These are phyloP conservation scores for Sistotremastrum niveocremeum DNA, from an alignment of 768 basidiomycete species.

Conservation along the genomic window DNA sequence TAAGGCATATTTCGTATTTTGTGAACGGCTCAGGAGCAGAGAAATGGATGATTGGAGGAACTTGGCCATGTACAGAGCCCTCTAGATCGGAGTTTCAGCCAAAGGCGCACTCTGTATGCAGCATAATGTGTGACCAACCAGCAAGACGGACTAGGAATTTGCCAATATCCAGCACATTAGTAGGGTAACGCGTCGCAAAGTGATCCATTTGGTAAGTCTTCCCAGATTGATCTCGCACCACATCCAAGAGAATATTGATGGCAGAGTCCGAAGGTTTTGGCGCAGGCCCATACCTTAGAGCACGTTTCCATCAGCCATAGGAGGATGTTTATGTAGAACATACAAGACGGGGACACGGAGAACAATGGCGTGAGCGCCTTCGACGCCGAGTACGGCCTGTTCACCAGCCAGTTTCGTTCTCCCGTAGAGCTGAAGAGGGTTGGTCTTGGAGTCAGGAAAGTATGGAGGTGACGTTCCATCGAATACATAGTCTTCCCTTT, in stretches of 20 bases:
- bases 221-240: conserved; percentile 76
- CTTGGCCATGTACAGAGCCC: conserved; percentile 9
- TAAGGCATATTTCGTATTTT: conserved; percentile 85
- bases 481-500: conserved; percentile 64
- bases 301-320: background rate
- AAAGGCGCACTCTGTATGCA: background rate
- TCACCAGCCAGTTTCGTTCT: conserved; percentile 82
- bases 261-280: conserved; percentile 79
- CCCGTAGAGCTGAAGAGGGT: conserved; percentile 85
- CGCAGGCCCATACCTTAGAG: conserved; percentile 69
- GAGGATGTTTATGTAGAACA: conserved; percentile 15
- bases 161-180: conserved; percentile 80
- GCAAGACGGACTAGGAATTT: conserved; percentile 67
- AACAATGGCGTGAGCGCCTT: conserved; percentile 48
- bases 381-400: conserved; percentile 48
- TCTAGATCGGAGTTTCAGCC: background rate
- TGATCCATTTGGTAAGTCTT: conserved; percentile 94
- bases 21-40: conserved; percentile 72
- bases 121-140: conserved; percentile 27
- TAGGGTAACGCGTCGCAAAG: conserved; percentile 85
- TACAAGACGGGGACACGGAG: conserved; percentile 85
- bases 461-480: conserved; percentile 91
- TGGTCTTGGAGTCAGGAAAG: conserved; percentile 51
- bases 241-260: conserved; percentile 76
- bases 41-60: conserved; percentile 77